These are phyloP conservation scores for Maudiozyma turicensis DNA, from an alignment of 805 yeast genomes.

Conservation along the genomic window DNA sequence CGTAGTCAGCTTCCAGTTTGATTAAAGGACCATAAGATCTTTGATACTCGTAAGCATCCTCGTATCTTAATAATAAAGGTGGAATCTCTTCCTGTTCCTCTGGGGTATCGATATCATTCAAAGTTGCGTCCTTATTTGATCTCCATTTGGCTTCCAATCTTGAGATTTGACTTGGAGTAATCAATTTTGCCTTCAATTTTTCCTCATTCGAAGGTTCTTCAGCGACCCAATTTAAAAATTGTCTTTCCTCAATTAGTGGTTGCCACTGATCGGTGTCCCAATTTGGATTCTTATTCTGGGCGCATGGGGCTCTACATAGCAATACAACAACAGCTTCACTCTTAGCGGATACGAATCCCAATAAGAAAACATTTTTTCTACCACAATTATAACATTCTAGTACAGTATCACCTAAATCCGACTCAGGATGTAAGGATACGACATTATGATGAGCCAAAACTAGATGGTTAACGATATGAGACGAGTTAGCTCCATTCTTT, in stretches of 20 bases:
- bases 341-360: conserved; percentile 84
- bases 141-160: conserved; percentile 79
- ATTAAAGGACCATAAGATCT: conserved; percentile 77
- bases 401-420: conserved; percentile 78
- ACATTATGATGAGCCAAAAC: conserved; percentile 69
- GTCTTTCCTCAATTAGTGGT: conserved; percentile 70
- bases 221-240: conserved; percentile 75
- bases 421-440: conserved; percentile 67
- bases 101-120: conserved; percentile 51
- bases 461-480: conserved; percentile 80
- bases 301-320: conserved; percentile 81
- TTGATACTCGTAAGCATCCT: conserved; percentile 79
- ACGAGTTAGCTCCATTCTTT: conserved; percentile 44
- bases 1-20: conserved; percentile 73
- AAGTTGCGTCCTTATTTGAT: conserved; percentile 56
- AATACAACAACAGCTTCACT: conserved; percentile 79
- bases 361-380: conserved; percentile 60
- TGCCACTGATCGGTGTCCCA: conserved; percentile 92
- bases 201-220: conserved; percentile 59
- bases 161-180: conserved; percentile 55
- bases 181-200: conserved; percentile 41
- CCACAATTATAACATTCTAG: conserved; percentile 92
- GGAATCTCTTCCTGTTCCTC: conserved; percentile 49
- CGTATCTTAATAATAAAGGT: conserved; percentile 68
- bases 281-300: conserved; percentile 59